Percentiles rank a stretch among this genome's conserved stretches.
Evolutionary conservation across 805 yeast genomes (phyloP).

Genomic region (Barnettozyma populi): DNA sequence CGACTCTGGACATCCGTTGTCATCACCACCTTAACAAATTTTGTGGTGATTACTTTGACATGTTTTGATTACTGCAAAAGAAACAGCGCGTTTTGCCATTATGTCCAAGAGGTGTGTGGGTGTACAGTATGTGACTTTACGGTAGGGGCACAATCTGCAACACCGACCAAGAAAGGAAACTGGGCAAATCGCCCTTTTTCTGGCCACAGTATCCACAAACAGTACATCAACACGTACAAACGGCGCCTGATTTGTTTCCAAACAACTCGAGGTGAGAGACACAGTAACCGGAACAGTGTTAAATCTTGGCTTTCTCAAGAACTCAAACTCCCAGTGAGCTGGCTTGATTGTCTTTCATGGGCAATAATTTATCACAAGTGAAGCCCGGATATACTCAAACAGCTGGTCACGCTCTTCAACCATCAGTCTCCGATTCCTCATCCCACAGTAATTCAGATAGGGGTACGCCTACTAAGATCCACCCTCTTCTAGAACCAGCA

Average conservation of each 20-base stretch:
- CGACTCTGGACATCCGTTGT: background rate
- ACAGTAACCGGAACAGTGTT: background rate
- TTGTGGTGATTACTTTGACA: background rate
- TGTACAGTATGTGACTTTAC: background rate
- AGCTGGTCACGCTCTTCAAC: background rate
- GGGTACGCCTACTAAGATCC: constrained; percentile 7
- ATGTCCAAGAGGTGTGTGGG: background rate
- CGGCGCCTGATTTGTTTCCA: background rate
- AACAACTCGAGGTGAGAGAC: background rate
- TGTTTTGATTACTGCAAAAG: background rate
- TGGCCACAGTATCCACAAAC: background rate
- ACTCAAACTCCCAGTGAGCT: background rate
- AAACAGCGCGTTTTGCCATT: background rate
- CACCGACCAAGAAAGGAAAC: background rate
- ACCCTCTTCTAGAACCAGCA: constrained; percentile 18
- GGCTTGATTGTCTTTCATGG: constrained; percentile 9
- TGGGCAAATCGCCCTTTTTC: background rate
- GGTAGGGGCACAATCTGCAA: background rate
- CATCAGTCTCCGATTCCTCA: background rate
- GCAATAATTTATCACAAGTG: constrained; percentile 16
- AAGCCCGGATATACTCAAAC: constrained; percentile 7
- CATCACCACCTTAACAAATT: background rate
- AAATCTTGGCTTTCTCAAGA: background rate
- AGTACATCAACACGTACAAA: background rate
- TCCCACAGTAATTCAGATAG: background rate